A percentile compares a stretch with the other conserved stretches of the same genome.
These are phyloP conservation scores for Hemisphaericaspora xylofermentans DNA, from an alignment of 1,139 yeast genomes.

Conservation along the genomic window DNA sequence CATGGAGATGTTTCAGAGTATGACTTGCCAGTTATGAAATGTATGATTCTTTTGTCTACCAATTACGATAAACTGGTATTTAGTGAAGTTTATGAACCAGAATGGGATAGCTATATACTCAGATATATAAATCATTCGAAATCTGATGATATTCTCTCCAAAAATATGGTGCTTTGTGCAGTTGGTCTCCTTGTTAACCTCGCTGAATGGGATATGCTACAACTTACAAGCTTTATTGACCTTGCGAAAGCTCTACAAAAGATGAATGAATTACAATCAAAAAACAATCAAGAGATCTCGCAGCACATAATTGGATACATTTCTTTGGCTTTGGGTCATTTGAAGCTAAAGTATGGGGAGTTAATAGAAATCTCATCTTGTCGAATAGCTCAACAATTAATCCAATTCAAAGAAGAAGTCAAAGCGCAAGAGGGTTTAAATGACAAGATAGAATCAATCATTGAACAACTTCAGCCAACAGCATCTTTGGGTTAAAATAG, in stretches of 20 bases:
- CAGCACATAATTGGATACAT: slow-evolving; percentile 17
- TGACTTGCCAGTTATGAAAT: slow-evolving; percentile 8
- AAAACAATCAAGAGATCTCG: slow-evolving; percentile 5
- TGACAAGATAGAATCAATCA: not conserved
- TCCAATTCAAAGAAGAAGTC: not conserved
- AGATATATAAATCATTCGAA: not conserved
- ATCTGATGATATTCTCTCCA: not conserved
- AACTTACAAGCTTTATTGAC: slow-evolving; percentile 5
- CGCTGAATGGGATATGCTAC: slow-evolving; percentile 4
- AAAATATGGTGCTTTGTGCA: slow-evolving; percentile 10
- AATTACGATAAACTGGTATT: slow-evolving; percentile 5
- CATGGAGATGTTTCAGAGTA: not conserved
- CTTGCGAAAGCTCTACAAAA: slow-evolving; percentile 9
- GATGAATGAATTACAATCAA: slow-evolving; percentile 5
- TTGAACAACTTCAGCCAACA: not conserved
- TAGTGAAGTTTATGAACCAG: not conserved
- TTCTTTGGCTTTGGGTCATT: slow-evolving; percentile 14
- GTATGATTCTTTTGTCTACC: slow-evolving; percentile 10
- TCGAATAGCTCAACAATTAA: not conserved
- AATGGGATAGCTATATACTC: not conserved
- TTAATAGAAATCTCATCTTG: not conserved
- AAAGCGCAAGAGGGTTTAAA: not conserved
- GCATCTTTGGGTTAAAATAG: not conserved
- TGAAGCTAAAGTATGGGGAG: slow-evolving; percentile 5
- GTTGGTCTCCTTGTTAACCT: slow-evolving; percentile 6